Conservation (phyloP, 257 asterid species). For the Eucommia ulmoides region DNA sequence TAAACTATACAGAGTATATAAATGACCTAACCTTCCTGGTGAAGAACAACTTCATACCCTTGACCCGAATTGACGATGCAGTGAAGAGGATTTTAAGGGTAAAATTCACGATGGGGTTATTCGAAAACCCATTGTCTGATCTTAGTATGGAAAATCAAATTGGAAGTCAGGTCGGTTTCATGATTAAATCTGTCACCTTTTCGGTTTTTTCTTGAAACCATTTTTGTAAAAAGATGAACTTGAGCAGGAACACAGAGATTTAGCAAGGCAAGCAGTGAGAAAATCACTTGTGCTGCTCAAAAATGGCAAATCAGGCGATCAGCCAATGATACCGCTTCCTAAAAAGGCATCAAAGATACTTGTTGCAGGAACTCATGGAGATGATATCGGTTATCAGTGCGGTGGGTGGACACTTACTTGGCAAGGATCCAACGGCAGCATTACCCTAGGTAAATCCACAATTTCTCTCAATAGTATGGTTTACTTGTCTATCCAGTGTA, state of each 20-base stretch:
- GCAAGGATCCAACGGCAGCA: not conserved
- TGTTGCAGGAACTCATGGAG: not conserved
- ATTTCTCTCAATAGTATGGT: too few relatives aligned
- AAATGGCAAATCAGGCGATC: not conserved
- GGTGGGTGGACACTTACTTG: slow-evolving; percentile 3
- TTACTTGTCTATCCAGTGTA: too few relatives aligned
- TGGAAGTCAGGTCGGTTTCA: slow-evolving; percentile 35
- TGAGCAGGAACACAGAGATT: slow-evolving; percentile 1
- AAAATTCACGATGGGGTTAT: slow-evolving; percentile 56
- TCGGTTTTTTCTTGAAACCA: too few relatives aligned
- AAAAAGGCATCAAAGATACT: not conserved
- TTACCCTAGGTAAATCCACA: not conserved
- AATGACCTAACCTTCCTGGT: slow-evolving; percentile 44
- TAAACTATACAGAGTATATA: slow-evolving; percentile 41
- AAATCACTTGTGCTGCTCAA: not conserved
- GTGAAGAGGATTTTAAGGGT: slow-evolving; percentile 55
- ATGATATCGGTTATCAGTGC: not conserved
- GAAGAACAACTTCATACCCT: slow-evolving; percentile 27
- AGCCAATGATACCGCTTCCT: not conserved
- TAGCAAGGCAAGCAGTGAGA: slow-evolving; percentile 3
- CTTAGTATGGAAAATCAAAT: slow-evolving; percentile 50
- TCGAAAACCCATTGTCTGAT: slow-evolving; percentile 59
- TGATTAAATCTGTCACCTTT: not conserved
- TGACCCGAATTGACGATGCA: slow-evolving; percentile 62
- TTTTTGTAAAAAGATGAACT: too few relatives aligned